Percentiles rank a stretch among this genome's conserved stretches.
phyloP scores from a whole-genome alignment of 139 green algal species.

The Micromonas commoda region DNA sequence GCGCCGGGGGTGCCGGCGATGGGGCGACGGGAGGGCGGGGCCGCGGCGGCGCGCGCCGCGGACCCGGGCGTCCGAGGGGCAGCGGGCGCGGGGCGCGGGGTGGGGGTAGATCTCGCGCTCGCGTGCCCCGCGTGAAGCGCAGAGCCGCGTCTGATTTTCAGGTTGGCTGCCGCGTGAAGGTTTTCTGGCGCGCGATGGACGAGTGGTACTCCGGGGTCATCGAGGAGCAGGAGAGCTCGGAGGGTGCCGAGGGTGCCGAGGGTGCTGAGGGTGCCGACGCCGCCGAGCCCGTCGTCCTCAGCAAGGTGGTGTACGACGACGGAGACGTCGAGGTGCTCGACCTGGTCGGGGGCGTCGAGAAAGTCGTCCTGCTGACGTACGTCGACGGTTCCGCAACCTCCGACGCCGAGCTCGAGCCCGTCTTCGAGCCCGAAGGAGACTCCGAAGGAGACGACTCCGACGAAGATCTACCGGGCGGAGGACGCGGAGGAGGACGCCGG shows the following conservation, averaged over 20 bases:
- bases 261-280: not conserved
- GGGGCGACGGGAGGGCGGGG: not conserved
- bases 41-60: no score
- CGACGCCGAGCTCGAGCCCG: not conserved
- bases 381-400: not conserved
- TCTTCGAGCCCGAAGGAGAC: not conserved
- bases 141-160: not conserved
- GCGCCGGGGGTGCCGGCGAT: not conserved
- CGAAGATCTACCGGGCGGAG: not conserved
- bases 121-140: no score
- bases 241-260: not conserved
- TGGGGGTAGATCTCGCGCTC: not conserved
- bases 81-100: not conserved
- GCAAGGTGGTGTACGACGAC: constrained; percentile 25
- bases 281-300: not conserved
- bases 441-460: not conserved
- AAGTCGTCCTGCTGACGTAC: not conserved
- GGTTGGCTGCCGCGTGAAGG: not conserved
- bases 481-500: not conserved
- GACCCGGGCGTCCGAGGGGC: no score
- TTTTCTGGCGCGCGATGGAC: constrained; percentile 20
- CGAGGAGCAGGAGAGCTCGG: not conserved
- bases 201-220: constrained; percentile 22
- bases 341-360: not conserved
- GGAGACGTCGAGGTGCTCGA: constrained; percentile 26